These are phyloP conservation scores for Beauveria varroae DNA, from an alignment of 2,329 filamentous ascomycete species.

Conservation along the genomic window DNA sequence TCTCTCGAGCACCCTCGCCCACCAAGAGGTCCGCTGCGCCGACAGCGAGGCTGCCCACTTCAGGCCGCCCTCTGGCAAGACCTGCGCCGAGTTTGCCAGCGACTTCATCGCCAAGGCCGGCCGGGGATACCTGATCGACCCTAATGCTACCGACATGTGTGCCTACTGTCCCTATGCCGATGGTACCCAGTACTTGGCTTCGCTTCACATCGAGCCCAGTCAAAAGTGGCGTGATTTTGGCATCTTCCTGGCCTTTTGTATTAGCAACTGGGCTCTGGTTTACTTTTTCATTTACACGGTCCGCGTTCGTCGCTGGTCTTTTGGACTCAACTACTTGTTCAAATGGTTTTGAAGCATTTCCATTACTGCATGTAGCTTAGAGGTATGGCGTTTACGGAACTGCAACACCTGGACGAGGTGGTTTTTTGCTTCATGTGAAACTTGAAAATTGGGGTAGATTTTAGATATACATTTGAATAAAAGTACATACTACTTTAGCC, in stretches of 20 bases:
- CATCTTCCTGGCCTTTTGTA: slow-evolving; percentile 62
- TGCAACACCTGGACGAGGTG: not conserved
- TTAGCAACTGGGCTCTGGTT: slow-evolving; percentile 63
- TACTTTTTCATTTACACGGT: slow-evolving; percentile 67
- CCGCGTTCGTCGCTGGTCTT: slow-evolving; percentile 10
- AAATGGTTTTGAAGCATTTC: slow-evolving; percentile 7
- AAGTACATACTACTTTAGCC: not conserved
- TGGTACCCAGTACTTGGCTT: slow-evolving; percentile 55
- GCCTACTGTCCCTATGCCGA: slow-evolving; percentile 59
- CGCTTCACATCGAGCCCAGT: slow-evolving; percentile 38
- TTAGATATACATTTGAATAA: not conserved
- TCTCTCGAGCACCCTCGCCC: slow-evolving; percentile 53
- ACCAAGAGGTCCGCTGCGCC: slow-evolving; percentile 41
- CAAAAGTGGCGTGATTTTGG: slow-evolving; percentile 68
- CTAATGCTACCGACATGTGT: slow-evolving; percentile 50
- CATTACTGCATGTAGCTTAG: not conserved
- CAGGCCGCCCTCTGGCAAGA: slow-evolving; percentile 55
- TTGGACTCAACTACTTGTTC: slow-evolving; percentile 8
- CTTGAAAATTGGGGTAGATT: not conserved
- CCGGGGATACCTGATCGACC: slow-evolving; percentile 57
- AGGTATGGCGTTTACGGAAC: not conserved
- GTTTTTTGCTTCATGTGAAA: not conserved
- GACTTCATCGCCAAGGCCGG: slow-evolving; percentile 43
- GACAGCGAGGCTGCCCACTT: slow-evolving; percentile 35
- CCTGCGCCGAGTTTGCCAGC: slow-evolving; percentile 57